Conservation (phyloP, 495 filamentous ascomycete genomes). For the Lentithecium fluviatile region DNA sequence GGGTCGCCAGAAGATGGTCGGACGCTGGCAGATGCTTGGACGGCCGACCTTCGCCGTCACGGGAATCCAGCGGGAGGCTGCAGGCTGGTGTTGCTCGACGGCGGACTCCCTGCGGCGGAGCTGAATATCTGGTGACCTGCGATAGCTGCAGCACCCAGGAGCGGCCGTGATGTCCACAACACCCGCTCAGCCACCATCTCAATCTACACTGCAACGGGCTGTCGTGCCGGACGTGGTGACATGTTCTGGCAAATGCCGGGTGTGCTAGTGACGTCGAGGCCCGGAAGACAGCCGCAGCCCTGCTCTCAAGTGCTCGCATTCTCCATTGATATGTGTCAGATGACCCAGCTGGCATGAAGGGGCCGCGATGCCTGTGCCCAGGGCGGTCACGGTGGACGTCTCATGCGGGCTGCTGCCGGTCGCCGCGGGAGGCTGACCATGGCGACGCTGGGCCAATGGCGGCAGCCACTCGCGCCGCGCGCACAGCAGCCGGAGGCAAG, state of each 20-base stretch:
- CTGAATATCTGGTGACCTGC: constrained; percentile 27
- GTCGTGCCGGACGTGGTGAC: constrained; percentile 18
- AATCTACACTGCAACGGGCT: constrained; percentile 30
- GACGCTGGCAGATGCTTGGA: constrained; percentile 24
- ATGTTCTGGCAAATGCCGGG: constrained; percentile 15
- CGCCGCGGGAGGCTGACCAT: constrained; percentile 25
- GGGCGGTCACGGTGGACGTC: too few species aligned
- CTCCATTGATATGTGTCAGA: constrained; percentile 26
- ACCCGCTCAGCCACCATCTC: constrained; percentile 33
- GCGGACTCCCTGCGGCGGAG: constrained; percentile 26
- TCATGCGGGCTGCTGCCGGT: constrained; percentile 26
- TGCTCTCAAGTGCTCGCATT: constrained; percentile 3
- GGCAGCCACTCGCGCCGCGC: constrained; percentile 16
- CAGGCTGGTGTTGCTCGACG: constrained; percentile 17
- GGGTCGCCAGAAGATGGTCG: constrained; percentile 23
- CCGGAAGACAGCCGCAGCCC: constrained; percentile 8
- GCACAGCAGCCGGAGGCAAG: constrained; percentile 24
- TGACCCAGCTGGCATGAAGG: constrained; percentile 19
- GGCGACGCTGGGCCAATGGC: constrained; percentile 7
- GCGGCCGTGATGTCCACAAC: constrained; percentile 16
- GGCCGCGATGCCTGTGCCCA: constrained; percentile 19
- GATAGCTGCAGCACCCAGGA: constrained; percentile 15
- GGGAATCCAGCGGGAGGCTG: constrained; percentile 33
- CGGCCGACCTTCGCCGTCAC: constrained; percentile 18
- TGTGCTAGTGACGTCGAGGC: neutral